Conservation (phyloP, 2,329 filamentous ascomycete genomes). For the Pseudogymnoascus sp. region DNA sequence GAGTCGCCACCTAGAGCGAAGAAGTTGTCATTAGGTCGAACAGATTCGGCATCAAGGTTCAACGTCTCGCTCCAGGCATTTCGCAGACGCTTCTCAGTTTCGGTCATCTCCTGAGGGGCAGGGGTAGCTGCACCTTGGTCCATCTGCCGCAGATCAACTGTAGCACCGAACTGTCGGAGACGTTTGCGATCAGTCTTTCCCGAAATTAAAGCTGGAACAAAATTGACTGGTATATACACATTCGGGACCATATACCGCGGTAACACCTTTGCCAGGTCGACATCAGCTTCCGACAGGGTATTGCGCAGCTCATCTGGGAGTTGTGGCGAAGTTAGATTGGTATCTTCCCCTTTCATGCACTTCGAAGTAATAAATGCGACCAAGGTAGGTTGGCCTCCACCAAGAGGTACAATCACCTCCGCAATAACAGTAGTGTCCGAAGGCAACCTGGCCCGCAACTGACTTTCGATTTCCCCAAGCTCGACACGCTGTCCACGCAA, state of each 20-base stretch:
- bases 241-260: constrained; percentile 31
- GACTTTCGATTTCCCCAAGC: constrained; percentile 44
- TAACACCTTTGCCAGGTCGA: constrained; percentile 26
- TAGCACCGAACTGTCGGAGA: constrained; percentile 22
- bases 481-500: constrained; percentile 59
- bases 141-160: constrained; percentile 18
- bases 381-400: constrained; percentile 25
- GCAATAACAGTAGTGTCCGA: constrained; percentile 26
- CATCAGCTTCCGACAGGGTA: constrained; percentile 16
- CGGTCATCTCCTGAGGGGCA: not conserved
- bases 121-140: constrained; percentile 11
- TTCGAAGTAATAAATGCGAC: constrained; percentile 28
- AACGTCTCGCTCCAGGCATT: constrained; percentile 9
- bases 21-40: constrained; percentile 35
- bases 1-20: constrained; percentile 41
- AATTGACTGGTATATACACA: constrained; percentile 26
- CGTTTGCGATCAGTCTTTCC: constrained; percentile 33
- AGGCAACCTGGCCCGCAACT: constrained; percentile 33
- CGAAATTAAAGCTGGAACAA: constrained; percentile 27
- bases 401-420: constrained; percentile 28
- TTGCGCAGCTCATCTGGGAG: constrained; percentile 14
- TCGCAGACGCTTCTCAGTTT: constrained; percentile 10
- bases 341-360: constrained; percentile 15
- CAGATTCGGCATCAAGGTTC: constrained; percentile 18
- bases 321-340: constrained; percentile 17